Evolutionary conservation across 352 stramenopile genomes (phyloP), one percentile per base, ranked within the genome.

Genomic region (Phytopythium montanum): DNA sequence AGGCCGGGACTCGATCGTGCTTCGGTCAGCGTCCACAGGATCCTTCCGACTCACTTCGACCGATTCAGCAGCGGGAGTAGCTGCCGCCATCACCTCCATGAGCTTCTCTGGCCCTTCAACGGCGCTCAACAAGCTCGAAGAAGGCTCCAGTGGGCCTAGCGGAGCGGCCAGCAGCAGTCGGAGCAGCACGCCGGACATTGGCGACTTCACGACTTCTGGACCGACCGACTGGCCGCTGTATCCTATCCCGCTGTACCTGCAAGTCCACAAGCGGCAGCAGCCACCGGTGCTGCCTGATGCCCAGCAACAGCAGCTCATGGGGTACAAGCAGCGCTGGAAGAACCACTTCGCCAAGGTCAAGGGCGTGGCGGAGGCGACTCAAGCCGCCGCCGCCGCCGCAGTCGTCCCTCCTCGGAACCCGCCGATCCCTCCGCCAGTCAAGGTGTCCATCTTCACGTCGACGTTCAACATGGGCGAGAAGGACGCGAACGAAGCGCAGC

Each of bases 381-480:
- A 61, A 46, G 36, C 54, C 0, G 54, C 53, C 14, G 53, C 53
- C 0, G 2, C 36, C 0, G 53, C 53, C 16, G 1, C 53, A 19
- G 38, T 58, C 52, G 38, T 28, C 25, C 2, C 26, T 8, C n/a
- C 38, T 26, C 61, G 70, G 25, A 54, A 64, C 58, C 26, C 56
- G n/a, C 26, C 39, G 25, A 31, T 33, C 38, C 57, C 63, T 3
- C 44, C 9, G 44, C 26, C 59, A 26, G 51, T 54, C 41, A 56
- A 45, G 16, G 72, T 90, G 41, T 56, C 69, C 13, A 85, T 95
- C 16, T 95, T 92, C 52, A 65, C 78, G 23, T 92, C 85, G 21
- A 93, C 85, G 25, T 95, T 95, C 64, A 95, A 95, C 59, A 93
- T 95, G 85, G 85, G 81, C 50, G 85, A 95, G 55, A 78, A 87